These are phyloP conservation scores for Coprinellus aureogranulatus DNA, from an alignment of 768 basidiomycete species.

Conservation along the genomic window DNA sequence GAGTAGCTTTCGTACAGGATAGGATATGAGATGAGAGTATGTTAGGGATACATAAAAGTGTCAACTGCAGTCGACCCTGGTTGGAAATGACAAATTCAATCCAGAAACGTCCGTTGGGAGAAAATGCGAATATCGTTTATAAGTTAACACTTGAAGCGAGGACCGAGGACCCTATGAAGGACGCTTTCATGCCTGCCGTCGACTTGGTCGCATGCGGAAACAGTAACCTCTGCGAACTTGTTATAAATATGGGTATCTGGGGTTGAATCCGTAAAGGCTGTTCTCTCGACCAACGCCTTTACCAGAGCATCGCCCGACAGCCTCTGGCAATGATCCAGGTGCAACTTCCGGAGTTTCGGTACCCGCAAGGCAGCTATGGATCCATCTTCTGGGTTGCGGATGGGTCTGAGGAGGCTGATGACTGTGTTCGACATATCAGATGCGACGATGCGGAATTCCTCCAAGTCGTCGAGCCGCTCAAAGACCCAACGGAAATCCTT, in stretches of 20 bases:
- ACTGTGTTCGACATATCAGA: slow-evolving; percentile 82
- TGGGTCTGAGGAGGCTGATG: slow-evolving; percentile 55
- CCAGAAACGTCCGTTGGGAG: not conserved
- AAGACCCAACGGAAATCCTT: slow-evolving; percentile 77
- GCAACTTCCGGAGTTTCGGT: slow-evolving; percentile 51
- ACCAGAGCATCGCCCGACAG: slow-evolving; percentile 60
- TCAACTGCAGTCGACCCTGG: not conserved
- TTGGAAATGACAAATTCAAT: not conserved
- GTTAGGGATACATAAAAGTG: too few relatives aligned
- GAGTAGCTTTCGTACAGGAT: too few relatives aligned
- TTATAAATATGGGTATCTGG: slow-evolving; percentile 14
- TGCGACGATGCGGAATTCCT: slow-evolving; percentile 70
- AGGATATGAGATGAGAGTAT: too few relatives aligned
- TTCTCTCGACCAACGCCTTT: slow-evolving; percentile 48
- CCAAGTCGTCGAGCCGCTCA: slow-evolving; percentile 48
- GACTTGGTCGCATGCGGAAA: slow-evolving; percentile 37
- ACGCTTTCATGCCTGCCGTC: slow-evolving; percentile 9
- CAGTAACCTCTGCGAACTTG: slow-evolving; percentile 33
- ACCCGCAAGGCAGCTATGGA: slow-evolving; percentile 41
- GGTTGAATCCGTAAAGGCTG: slow-evolving; percentile 33
- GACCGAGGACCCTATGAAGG: slow-evolving; percentile 8
- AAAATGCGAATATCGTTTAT: not conserved
- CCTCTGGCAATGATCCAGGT: slow-evolving; percentile 61
- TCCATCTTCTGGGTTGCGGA: slow-evolving; percentile 7
- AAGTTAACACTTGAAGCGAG: slow-evolving; percentile 1